phyloP scores from a whole-genome alignment of 768 basidiomycete species.

The Lentinus tigrinus region DNA sequence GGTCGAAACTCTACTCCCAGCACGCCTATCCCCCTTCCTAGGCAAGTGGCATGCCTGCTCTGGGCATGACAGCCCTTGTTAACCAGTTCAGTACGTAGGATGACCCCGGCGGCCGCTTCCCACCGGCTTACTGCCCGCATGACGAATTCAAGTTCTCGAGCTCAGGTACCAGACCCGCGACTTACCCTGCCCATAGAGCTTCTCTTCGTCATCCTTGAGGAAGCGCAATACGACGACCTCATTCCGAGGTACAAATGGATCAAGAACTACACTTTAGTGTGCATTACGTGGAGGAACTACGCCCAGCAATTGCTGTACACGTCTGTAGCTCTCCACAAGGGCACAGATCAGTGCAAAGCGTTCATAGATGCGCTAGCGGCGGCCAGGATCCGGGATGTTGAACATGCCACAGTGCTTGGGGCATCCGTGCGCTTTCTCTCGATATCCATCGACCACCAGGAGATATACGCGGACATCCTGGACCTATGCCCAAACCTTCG shows the following conservation, averaged over 20 bases:
- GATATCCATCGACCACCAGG: conserved; percentile 2
- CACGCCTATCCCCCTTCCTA: too few relatives aligned
- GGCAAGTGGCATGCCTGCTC: too few relatives aligned
- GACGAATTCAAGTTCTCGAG: background rate
- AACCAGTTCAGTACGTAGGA: too few relatives aligned
- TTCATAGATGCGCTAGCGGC: background rate
- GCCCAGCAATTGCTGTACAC: conserved; percentile 8
- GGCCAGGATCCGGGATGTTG: background rate
- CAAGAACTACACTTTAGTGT: background rate
- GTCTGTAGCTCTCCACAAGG: background rate
- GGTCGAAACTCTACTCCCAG: too few relatives aligned
- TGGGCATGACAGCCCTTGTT: too few relatives aligned
- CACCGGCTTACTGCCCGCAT: too few relatives aligned
- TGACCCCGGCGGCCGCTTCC: too few relatives aligned
- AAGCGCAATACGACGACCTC: conserved; percentile 9
- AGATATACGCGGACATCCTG: conserved; percentile 1
- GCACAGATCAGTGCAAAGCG: background rate
- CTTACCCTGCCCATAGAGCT: background rate
- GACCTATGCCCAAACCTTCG: background rate
- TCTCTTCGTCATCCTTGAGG: background rate
- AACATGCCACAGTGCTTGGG: background rate
- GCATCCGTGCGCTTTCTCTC: background rate
- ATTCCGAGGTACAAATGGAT: conserved; percentile 7
- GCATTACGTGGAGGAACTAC: background rate
- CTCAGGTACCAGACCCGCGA: background rate